Evolutionary conservation across 2,329 filamentous ascomycete genomes (phyloP).

Genomic region (Emergomyces africanus): DNA sequence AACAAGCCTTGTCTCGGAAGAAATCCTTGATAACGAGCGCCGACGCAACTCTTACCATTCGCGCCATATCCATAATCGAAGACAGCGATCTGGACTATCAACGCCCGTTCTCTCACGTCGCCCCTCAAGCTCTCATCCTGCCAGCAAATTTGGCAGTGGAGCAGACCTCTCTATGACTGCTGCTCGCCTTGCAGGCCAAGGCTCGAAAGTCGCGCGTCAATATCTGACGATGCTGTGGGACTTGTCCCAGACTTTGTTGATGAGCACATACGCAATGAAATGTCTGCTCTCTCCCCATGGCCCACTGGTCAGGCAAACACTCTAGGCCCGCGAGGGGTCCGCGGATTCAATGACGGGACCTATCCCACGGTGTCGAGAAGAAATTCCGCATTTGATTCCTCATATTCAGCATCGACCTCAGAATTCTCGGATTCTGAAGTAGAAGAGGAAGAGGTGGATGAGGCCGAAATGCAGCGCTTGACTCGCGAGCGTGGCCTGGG

Average conservation of each 20-base stretch:
- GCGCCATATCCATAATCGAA: conserved; percentile 17
- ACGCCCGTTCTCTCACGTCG: conserved; percentile 24
- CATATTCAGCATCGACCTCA: conserved; percentile 13
- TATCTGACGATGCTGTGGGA: conserved; percentile 9
- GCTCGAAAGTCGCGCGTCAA: conserved; percentile 8
- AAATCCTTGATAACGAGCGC: conserved; percentile 19
- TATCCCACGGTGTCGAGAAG: conserved; percentile 11
- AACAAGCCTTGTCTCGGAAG: conserved; percentile 37
- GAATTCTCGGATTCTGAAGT: conserved; percentile 17
- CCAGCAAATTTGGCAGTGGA: conserved; percentile 23
- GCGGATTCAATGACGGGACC: conserved; percentile 8
- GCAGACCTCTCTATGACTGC: conserved; percentile 25
- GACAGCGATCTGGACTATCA: conserved; percentile 23
- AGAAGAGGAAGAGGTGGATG: conserved; percentile 32
- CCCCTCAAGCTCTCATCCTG: conserved; percentile 21
- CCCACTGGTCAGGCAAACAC: neutral
- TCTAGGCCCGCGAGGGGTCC: conserved; percentile 9
- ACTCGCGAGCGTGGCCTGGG: conserved; percentile 42
- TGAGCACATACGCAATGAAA: conserved; percentile 27
- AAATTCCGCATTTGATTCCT: conserved; percentile 6
- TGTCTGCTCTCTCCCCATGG: conserved; percentile 14
- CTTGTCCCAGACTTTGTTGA: conserved; percentile 40
- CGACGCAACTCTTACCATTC: conserved; percentile 13
- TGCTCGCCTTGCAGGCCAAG: conserved; percentile 7
- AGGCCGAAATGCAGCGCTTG: conserved; percentile 40